Evolutionary conservation across 306 rosid genomes (phyloP), one percentile per base, ranked within the genome.

Genomic region (Sicyos edulis): DNA sequence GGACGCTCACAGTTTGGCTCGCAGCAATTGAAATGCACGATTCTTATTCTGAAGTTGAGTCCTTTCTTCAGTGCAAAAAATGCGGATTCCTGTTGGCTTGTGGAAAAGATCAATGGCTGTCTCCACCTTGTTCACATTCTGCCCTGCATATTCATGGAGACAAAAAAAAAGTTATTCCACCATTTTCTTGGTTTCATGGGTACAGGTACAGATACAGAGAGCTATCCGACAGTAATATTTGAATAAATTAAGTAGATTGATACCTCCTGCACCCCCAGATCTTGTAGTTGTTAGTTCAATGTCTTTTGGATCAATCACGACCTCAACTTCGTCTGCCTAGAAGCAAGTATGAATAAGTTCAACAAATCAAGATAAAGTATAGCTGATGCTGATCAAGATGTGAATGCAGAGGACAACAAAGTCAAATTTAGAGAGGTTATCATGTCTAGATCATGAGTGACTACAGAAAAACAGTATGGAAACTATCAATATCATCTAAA

Each of bases 251-350:
- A 11, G 42, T 47, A 76, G 66, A 72, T 73, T 24, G 45, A 78
- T 93, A 93, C 99, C 99, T 87, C 99, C 99, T 59, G 99, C 99
- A 69, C 99, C 99, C 74, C 99, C 97, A 42, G 99, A 88, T 80
- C 99, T 95, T 59, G 99, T 89, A 5, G 97, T 88, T 57, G 95
- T 85, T 70, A 93, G 87, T 78, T 93, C 99, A 81, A 93, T 81
- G 82, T 93, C 99, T 83, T 91, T 93, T 49, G 99, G 97, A 80
- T 93, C 97, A 54, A 93, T 88, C 74, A 74, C 88, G 19, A 93
- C 85, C 79, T 93, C 99, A 80, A 93, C 97, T 87, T 93, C 99
- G 84, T 93, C 99, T 13, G 86, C 97, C 99, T 93, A 73, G 57
- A 81, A 21, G 73, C 74, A 80, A 66, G 76, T 69, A 75, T 68